Base-by-base conservation (phyloP, 2,329 filamentous ascomycete genomes). In the Teratosphaeria destructans region DNA sequence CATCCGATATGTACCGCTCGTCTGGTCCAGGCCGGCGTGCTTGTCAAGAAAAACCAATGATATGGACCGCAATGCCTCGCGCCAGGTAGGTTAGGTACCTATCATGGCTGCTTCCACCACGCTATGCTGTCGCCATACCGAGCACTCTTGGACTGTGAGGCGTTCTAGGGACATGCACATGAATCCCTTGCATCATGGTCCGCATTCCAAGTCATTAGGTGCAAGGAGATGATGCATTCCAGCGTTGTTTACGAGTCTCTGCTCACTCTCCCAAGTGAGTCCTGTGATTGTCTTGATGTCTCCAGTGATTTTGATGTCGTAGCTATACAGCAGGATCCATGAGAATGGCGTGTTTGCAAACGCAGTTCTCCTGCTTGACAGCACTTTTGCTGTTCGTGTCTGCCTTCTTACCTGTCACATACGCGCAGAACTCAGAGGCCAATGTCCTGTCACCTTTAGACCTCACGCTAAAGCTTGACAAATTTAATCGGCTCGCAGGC, bases 381-480 rank as follows among this genome's bases (percentile, higher is more conserved):
- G 37, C 37, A 12, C 37, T 53, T n/a, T 23, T 53, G 52, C 8
- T 53, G 52, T 43, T 43, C 5, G 2, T 43, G 14, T 43, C 37
- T 43, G 37, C 37, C 16, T 43, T 14, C 37, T 12, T 43, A 43
- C 37, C 37, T 14, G 2, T 16, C 37, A 43, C 37, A 43, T n/a
- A 43, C 37, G 37, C 37, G 16, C 37, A 43, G 37, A 43, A 43
- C 11, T 43, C 37, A n/a, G 37, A 43, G 16, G 37, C 37, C 5
- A 43, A 43, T 43, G 37, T 16, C 37, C 37, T 66, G 14, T 63
- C 63, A 23, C 60, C 61, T 14, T 34, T 61, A 19, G 63, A 66
- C 29, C 52, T 66, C 35, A 57, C 57, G 19, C 29, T 65, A 39
- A 57, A 63, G 53, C 57, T 65, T 12, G 54, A 57, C 29, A 57